Evolutionary conservation across 2,329 filamentous ascomycete genomes (phyloP).

Genomic region (Beauveria brongniartii): DNA sequence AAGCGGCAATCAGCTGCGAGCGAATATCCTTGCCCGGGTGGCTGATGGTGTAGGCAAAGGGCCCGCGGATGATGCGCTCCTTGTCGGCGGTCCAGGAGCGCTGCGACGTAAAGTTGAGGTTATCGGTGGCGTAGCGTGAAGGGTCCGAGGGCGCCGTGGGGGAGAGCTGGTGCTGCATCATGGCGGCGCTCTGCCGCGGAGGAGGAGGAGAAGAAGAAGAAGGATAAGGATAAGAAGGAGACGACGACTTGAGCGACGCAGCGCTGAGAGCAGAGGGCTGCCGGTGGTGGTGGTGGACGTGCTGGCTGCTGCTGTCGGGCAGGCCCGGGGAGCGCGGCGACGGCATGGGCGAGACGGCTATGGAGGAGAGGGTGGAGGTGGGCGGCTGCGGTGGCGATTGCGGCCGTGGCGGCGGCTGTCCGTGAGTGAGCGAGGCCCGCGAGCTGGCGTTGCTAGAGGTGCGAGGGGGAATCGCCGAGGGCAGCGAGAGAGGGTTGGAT

Average conservation of each 20-base stretch:
- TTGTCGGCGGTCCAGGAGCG: conserved; percentile 63
- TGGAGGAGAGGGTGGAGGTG: neutral
- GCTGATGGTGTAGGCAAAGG: conserved; percentile 71
- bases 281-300: conserved; percentile 11
- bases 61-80: conserved; percentile 68
- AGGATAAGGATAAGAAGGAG: neutral
- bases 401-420: neutral
- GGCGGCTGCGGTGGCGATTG: neutral
- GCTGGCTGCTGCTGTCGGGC: neutral
- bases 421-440: neutral
- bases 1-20: conserved; percentile 68
- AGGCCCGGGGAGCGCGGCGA: conserved; percentile 11
- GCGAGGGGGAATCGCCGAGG: conserved; percentile 62
- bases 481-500: conserved; percentile 36
- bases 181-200: conserved; percentile 4
- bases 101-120: conserved; percentile 43
- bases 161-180: conserved; percentile 26
- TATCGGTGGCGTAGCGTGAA: conserved; percentile 44
- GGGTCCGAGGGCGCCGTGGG: conserved; percentile 37
- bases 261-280: neutral
- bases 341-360: conserved; percentile 12
- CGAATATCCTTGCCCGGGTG: conserved; percentile 83
- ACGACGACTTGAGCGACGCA: neutral
- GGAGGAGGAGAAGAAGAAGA: no score
- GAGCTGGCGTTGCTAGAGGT: conserved; percentile 47